Evolutionary conservation across 2,329 filamentous ascomycete species (phyloP), one percentile per base, ranked within the genome.

Genomic region (Aureobasidium pullulans): DNA sequence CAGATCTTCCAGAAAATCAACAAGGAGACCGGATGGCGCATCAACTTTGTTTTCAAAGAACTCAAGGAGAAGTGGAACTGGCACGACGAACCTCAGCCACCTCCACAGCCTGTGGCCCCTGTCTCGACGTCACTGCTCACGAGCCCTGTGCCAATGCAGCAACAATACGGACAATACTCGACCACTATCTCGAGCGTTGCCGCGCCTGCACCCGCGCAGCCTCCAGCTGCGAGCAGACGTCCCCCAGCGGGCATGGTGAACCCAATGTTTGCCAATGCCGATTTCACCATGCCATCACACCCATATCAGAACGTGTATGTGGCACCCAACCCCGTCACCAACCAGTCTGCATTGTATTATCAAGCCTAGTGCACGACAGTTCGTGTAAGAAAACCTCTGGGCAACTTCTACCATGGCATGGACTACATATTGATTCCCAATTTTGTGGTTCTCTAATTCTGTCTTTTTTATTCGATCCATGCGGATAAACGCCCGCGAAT

Each of bases 261-360:
- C 67, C 89, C 89, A 1, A 73, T 93, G 40, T 80, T 86, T 64
- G 84, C 82, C 28, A 79, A 79, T 28, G 89, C 88, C 1, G 88
- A 94, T 68, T 94, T 94, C 70, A 86, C 80, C 28, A 78, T 87
- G 65, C 86, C 88, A 4, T 86, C 90, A 64, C 89, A 92, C 72
- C 89, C 90, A 1, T 95, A 94, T 68, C 86, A 90, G 68, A 84
- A 85, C 53, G 86, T 86, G 73, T 95, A 93, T 66, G 85, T 90
- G 63, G 86, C 88, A 37, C 88, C 89, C 1, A 87, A 81, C 64
- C 42, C 44, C 13, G 59, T 61, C 9, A 39, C 57, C 15, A 50
- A 50, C 8, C 37, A 44, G 29, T 50, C 46, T 44, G 40, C 57
- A 29, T 34, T 59, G 57, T 59, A 59, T 39, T 60, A 60, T 28